phyloP scores from a whole-genome alignment of 345 rosid species.

The Erysimum cheiranthoides region DNA sequence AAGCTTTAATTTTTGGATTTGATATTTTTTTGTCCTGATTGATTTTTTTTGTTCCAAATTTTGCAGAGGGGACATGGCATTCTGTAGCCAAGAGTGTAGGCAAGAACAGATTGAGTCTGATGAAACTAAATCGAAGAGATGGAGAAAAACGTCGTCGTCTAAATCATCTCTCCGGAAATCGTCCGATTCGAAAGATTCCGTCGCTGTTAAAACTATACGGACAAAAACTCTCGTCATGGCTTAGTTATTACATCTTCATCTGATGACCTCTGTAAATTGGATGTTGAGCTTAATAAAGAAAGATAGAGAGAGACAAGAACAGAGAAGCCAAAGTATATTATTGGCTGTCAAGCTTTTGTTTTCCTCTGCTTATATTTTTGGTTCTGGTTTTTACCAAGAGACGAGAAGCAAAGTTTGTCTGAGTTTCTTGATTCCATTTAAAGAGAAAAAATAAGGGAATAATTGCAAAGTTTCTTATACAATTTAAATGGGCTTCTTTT shows the following conservation, averaged over 20 bases:
- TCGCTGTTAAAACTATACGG: conserved; percentile 51
- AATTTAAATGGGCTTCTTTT: background rate
- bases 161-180: conserved; percentile 52
- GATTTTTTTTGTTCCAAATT: background rate
- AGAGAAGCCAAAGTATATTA: conserved; percentile 26
- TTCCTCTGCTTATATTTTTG: background rate
- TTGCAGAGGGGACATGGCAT: conserved; percentile 43
- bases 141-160: conserved; percentile 56
- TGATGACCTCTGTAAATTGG: conserved; percentile 1
- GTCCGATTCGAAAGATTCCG: conserved; percentile 49
- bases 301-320: background rate
- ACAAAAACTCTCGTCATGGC: conserved; percentile 61
- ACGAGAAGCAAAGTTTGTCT: background rate
- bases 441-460: background rate
- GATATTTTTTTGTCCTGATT: conserved; percentile 15
- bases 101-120: conserved; percentile 81
- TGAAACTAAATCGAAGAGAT: conserved; percentile 56
- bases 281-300: conserved; percentile 1
- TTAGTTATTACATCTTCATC: conserved; percentile 1
- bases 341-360: conserved; percentile 28
- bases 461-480: background rate
- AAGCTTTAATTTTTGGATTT: background rate
- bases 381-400: background rate
- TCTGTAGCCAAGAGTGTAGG: conserved; percentile 82
- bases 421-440: background rate